phyloP scores from a whole-genome alignment of 768 basidiomycete species.

The Lentinula boryana region DNA sequence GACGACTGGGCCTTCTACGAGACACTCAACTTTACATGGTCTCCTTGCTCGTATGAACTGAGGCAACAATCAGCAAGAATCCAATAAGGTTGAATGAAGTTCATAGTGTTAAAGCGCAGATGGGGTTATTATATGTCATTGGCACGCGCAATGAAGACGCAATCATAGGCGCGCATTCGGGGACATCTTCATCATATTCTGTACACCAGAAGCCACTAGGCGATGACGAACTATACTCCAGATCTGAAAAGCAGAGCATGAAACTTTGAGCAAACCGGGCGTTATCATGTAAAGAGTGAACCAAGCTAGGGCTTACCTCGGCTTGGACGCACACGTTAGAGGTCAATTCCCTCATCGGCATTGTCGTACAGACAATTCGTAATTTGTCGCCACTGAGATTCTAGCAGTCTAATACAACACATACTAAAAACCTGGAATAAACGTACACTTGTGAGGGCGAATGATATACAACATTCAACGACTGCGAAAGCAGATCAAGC shows the following conservation, averaged over 20 bases:
- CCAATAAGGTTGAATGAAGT: no score
- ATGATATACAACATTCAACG: conserved; percentile 1
- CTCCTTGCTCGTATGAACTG: no score
- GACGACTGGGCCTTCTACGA: no score
- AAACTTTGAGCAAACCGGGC: neutral
- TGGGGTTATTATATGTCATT: no score
- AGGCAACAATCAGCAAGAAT: no score
- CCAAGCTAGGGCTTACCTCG: neutral
- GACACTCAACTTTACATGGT: no score
- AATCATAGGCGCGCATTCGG: neutral
- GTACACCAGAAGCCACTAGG: neutral
- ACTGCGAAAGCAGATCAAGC: neutral
- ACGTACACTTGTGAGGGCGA: conserved; percentile 1
- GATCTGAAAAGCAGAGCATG: neutral
- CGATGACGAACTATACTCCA: neutral
- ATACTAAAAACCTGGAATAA: neutral
- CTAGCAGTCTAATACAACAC: neutral
- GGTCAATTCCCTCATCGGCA: neutral
- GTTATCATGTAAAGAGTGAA: neutral
- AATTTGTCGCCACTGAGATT: neutral
- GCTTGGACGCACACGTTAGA: conserved; percentile 1
- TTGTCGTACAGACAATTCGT: neutral
- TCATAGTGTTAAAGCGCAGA: neutral
- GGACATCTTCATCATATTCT: neutral
- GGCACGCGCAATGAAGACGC: no score